Percentiles rank a stretch among this genome's conserved stretches.
Evolutionary conservation across 1,139 yeast genomes (phyloP).

Genomic region (Taphrina confusa): DNA sequence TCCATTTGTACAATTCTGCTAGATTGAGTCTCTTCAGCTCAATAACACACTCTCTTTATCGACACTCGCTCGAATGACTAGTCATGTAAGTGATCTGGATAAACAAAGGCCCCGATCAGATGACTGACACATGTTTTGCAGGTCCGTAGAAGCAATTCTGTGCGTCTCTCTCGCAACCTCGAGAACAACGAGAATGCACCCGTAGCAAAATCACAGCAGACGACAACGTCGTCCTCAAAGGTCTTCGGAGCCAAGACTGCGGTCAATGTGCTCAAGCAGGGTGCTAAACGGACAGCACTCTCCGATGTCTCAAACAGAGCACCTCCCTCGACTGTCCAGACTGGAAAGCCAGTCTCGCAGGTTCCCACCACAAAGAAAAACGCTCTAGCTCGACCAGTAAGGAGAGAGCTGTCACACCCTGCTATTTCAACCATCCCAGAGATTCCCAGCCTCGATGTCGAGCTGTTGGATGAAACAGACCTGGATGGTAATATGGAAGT

Average conservation of each 20-base stretch:
- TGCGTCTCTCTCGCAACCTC: conserved; percentile 7
- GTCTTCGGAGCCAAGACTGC: background rate
- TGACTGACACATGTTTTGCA: background rate
- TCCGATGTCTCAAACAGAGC: conserved; percentile 40
- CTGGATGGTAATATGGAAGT: conserved; percentile 22
- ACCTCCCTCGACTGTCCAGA: background rate
- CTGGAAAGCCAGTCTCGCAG: conserved; percentile 22
- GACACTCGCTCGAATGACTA: background rate
- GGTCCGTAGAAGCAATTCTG: conserved; percentile 25
- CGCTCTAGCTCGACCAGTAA: conserved; percentile 37
- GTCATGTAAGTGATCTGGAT: conserved; percentile 6
- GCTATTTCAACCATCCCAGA: conserved; percentile 20
- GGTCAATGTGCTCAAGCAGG: conserved; percentile 38
- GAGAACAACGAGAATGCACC: conserved; percentile 28
- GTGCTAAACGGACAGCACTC: conserved; percentile 40
- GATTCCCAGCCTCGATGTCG: conserved; percentile 21
- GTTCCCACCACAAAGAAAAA: background rate
- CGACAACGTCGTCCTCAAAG: background rate
- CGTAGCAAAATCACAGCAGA: background rate
- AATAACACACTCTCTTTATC: background rate
- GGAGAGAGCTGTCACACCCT: conserved; percentile 11
- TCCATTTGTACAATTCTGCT: background rate
- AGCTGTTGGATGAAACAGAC: conserved; percentile 11
- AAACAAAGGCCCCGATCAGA: too few relatives aligned
- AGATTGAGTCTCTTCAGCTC: background rate